These are phyloP conservation scores for Trichoderma asperelloides DNA, from an alignment of 495 filamentous ascomycete species.

Conservation along the genomic window DNA sequence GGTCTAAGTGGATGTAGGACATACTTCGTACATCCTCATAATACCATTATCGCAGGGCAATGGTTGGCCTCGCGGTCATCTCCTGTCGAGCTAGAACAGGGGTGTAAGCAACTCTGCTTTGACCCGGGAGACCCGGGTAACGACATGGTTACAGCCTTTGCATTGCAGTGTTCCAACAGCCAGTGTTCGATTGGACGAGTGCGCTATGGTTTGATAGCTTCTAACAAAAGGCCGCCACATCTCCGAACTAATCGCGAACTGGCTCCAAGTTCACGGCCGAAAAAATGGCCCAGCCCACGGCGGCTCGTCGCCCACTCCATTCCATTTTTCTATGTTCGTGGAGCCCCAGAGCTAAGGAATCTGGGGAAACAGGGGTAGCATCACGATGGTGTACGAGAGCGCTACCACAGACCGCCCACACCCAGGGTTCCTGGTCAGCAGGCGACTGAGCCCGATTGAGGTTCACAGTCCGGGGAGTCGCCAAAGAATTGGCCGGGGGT, in stretches of 20 bases:
- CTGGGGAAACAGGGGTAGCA: slow-evolving; percentile 4
- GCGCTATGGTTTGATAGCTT: too few relatives aligned
- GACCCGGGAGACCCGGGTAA: not conserved
- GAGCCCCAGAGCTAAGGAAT: not conserved
- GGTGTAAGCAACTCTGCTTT: too few relatives aligned
- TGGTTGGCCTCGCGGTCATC: not conserved
- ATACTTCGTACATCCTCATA: not conserved
- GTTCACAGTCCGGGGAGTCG: not conserved
- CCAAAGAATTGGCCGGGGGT: not conserved
- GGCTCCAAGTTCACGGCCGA: not conserved
- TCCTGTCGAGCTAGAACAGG: not conserved
- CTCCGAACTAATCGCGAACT: not conserved
- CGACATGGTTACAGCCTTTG: not conserved
- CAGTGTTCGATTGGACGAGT: too few relatives aligned
- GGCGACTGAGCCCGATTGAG: not conserved
- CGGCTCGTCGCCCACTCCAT: not conserved
- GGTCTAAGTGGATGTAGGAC: not conserved
- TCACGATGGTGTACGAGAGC: slow-evolving; percentile 1
- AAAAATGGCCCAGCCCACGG: not conserved
- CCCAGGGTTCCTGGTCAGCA: slow-evolving; percentile 4
- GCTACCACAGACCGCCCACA: not conserved
- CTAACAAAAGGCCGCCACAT: not conserved
- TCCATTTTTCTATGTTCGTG: not conserved
- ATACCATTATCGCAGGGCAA: not conserved
- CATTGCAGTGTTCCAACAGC: not conserved